Percentiles rank a stretch among this genome's conserved stretches.
Evolutionary conservation across 495 filamentous ascomycete species (phyloP).

Genomic region (Penicillium antarcticum): DNA sequence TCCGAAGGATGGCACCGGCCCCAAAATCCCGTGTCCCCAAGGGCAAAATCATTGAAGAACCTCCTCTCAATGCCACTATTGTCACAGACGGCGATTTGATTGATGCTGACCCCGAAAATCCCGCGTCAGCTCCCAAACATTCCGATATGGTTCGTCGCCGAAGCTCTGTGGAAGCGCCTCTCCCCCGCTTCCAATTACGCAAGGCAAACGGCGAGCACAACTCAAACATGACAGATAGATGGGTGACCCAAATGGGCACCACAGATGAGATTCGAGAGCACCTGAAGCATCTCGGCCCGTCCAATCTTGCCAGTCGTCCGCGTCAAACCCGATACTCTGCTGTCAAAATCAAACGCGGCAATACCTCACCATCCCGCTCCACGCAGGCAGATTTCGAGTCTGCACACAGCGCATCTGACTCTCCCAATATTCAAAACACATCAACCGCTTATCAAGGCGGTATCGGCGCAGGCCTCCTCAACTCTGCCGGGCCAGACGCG

Average conservation of each 20-base stretch:
- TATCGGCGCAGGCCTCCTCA: slow-evolving; percentile 50
- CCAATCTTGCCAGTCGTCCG: slow-evolving; percentile 82
- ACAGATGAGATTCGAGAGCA: slow-evolving; percentile 73
- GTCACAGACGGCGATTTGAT: slow-evolving; percentile 33
- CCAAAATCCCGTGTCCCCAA: slow-evolving; percentile 60
- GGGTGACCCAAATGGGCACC: slow-evolving; percentile 36
- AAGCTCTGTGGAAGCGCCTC: slow-evolving; percentile 51
- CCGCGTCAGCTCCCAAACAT: slow-evolving; percentile 5
- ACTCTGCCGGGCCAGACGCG: slow-evolving; percentile 49
- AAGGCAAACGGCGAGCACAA: slow-evolving; percentile 27
- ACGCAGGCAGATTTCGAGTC: slow-evolving; percentile 38
- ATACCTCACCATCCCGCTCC: slow-evolving; percentile 40
- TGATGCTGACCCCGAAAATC: slow-evolving; percentile 27
- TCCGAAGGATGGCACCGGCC: slow-evolving; percentile 71
- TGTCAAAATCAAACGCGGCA: slow-evolving; percentile 84
- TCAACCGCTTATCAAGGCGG: slow-evolving; percentile 39
- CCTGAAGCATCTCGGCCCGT: slow-evolving; percentile 86
- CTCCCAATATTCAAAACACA: slow-evolving; percentile 15
- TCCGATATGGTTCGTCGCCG: slow-evolving; percentile 25
- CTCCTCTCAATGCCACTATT: slow-evolving; percentile 28
- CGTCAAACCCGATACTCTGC: slow-evolving; percentile 78
- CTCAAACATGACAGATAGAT: slow-evolving; percentile 22
- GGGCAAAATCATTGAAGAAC: slow-evolving; percentile 51
- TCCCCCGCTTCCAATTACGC: slow-evolving; percentile 44
- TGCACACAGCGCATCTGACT: slow-evolving; percentile 25